Conservation (phyloP, 2,329 filamentous ascomycete genomes). For the Penicillium hordei region DNA sequence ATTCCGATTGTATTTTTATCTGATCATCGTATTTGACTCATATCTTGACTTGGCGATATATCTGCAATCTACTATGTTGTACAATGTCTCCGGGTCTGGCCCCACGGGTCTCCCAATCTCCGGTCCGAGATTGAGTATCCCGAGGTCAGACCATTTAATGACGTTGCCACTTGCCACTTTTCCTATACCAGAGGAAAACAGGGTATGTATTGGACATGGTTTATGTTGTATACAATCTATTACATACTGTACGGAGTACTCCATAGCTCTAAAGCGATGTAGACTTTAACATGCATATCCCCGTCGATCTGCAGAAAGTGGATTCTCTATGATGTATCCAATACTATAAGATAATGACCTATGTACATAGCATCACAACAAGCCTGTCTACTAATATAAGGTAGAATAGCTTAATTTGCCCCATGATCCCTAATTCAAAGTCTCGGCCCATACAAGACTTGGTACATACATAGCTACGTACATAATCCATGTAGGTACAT, state of each 20-base stretch:
- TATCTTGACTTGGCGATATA: not conserved
- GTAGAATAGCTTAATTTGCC: not conserved
- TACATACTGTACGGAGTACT: not conserved
- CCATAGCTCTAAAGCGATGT: not conserved
- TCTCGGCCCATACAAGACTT: not conserved
- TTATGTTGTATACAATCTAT: no score
- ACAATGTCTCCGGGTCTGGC: slow-evolving; percentile 1
- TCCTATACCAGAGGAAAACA: not conserved
- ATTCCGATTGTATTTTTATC: not conserved
- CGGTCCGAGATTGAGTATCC: not conserved
- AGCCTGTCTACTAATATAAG: not conserved
- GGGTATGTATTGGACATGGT: not conserved
- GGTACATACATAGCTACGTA: not conserved
- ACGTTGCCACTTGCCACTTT: slow-evolving; percentile 1
- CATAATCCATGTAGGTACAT: not conserved
- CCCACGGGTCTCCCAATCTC: not conserved
- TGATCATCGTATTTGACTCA: no score
- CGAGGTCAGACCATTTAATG: slow-evolving; percentile 2
- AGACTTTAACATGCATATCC: not conserved
- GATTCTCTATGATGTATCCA: not conserved
- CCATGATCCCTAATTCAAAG: no score
- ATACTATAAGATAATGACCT: not conserved
- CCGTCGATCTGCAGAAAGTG: slow-evolving; percentile 4
- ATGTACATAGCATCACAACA: no score
- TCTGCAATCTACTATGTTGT: not conserved